Evolutionary conservation across 2,329 filamentous ascomycete species (phyloP).

Genomic region (Tolypocladium sp.): DNA sequence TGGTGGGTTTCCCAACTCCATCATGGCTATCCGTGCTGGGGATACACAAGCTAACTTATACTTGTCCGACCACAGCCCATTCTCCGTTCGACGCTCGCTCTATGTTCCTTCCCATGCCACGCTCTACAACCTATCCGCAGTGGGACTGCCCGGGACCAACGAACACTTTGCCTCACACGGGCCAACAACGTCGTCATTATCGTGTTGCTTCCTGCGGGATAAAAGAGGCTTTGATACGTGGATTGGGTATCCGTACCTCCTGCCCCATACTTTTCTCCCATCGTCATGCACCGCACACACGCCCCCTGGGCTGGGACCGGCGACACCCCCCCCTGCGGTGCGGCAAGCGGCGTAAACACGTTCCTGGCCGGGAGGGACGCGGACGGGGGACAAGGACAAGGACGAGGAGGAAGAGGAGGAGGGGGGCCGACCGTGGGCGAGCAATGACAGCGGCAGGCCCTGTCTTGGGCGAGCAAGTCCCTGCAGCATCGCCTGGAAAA

Average conservation of each 20-base stretch:
- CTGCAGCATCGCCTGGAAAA: neutral
- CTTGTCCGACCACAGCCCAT: slow-evolving; percentile 15
- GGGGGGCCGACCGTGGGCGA: neutral
- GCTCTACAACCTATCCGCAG: slow-evolving; percentile 11
- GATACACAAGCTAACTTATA: slow-evolving; percentile 30
- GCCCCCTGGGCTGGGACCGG: slow-evolving; percentile 8
- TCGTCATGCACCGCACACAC: slow-evolving; percentile 17
- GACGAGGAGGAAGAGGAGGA: slow-evolving; percentile 4
- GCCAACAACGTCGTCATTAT: slow-evolving; percentile 18
- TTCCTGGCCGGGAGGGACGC: slow-evolving; percentile 10
- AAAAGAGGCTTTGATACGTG: slow-evolving; percentile 25
- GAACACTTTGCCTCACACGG: slow-evolving; percentile 15
- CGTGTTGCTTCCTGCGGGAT: slow-evolving; percentile 23
- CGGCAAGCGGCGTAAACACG: slow-evolving; percentile 10
- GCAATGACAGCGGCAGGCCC: neutral
- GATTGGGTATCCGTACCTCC: slow-evolving; percentile 31
- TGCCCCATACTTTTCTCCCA: slow-evolving; percentile 21
- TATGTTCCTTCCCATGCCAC: slow-evolving; percentile 7
- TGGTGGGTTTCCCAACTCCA: slow-evolving; percentile 8
- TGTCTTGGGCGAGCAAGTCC: neutral
- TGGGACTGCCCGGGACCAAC: slow-evolving; percentile 21
- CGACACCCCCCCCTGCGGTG: slow-evolving; percentile 14
- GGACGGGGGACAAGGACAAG: neutral
- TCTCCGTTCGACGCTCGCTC: slow-evolving; percentile 14
- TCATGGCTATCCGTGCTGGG: slow-evolving; percentile 8